Base-by-base conservation (phyloP, 345 rosid species). In the Viola odorata region DNA sequence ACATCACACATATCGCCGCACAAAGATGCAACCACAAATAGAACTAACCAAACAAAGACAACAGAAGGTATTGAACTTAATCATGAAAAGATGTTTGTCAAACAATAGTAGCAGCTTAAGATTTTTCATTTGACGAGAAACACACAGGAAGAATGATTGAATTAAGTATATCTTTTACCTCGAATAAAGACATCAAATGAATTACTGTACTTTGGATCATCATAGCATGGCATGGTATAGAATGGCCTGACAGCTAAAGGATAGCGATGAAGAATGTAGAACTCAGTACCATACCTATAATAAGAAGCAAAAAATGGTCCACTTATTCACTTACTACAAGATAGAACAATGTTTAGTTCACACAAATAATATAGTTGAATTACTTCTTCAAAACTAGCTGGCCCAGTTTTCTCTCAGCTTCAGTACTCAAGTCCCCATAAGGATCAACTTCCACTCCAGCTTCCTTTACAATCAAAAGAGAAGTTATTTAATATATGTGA, bases 141-240 rank as follows among this genome's bases (percentile, higher is more conserved):
- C n/a, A n/a, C n/a, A n/a, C n/a, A n/a, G n/a, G n/a, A n/a, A n/a
- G n/a, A n/a, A n/a, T n/a, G n/a, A n/a, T n/a, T n/a, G n/a, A n/a
- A n/a, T n/a, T n/a, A n/a, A n/a, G n/a, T n/a, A n/a, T n/a, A 55
- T 40, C 6, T 0, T 53, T 67, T 73, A 85, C 98, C 96, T 87
- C 97, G 75, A 67, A 94, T 80, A 63, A 94, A 94, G 69, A 94
- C 97, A 75, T 94, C 96, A 70, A 94, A 90, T 37, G 97, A 94
- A 73, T 90, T 90, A 41, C 91, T 86, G 79, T 88, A 94, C 13
- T 62, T 75, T 40, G 90, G 14, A 76, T 85, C 70, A 63, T 88
- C 99, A 12, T 75, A 75, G 75, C 95, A 89, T 16, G 95, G 86
- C 99, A 90, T 94, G 7, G 97, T 94, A 76, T 94, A 90, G 78